Conservation (phyloP, 805 yeast species). For the Lachancea sp. region DNA sequence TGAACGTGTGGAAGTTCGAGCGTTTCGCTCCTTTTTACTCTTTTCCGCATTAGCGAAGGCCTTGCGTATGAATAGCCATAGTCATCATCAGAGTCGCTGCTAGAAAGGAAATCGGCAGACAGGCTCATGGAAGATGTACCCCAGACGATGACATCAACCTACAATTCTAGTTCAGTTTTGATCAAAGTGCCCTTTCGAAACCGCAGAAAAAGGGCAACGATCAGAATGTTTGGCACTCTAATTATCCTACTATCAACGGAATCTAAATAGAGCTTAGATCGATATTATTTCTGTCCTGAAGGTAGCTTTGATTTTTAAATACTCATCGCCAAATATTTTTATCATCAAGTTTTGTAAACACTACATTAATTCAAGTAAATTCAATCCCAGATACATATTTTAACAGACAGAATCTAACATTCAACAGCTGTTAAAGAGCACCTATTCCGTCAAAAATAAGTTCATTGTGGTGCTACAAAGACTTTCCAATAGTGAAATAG, state of each 20-base stretch:
- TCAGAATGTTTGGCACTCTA: no score
- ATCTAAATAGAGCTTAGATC: no score
- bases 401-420: background rate
- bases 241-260: background rate
- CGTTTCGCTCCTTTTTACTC: background rate
- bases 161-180: background rate
- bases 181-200: no score
- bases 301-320: background rate
- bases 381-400: no score
- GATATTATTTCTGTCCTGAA: background rate
- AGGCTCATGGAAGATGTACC: slow-evolving; percentile 3
- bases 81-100: slow-evolving; percentile 3
- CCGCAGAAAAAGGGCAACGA: no score
- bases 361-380: background rate
- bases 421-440: background rate
- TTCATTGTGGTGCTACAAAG: no score
- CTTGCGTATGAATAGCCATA: background rate
- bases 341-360: background rate
- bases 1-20: background rate
- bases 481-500: no score
- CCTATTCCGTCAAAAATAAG: background rate
- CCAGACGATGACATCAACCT: background rate
- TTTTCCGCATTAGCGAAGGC: background rate
- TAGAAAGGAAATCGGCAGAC: slow-evolving; percentile 1
- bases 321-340: background rate